Base-by-base conservation (phyloP, 306 rosid genomes). In the Cucurbita argyrosperma region DNA sequence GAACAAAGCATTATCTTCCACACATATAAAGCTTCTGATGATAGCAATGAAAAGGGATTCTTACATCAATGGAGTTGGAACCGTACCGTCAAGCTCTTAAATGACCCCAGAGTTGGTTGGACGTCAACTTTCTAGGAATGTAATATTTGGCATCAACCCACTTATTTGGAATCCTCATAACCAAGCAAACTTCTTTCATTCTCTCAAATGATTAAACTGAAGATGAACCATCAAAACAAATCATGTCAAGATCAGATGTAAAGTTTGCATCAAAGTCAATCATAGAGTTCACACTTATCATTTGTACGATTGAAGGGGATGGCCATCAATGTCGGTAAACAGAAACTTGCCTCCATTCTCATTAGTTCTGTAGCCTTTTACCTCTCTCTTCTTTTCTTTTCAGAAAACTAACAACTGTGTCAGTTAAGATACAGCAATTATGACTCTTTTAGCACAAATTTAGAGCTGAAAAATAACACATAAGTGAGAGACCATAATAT, bases 121-220 rank as follows among this genome's bases (percentile, higher is more conserved):
- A 68, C 13, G 74, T 68, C 74, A 68, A 47, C 74, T 26, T 68
- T 16, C 56, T 46, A 47, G 74, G 57, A 49, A 49, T 69, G 74
- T 69, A 69, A 49, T 49, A 49, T 69, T 69, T 49, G 58, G 74
- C 74, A 69, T 49, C 74, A 2, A 68, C 43, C 57, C 74, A 68
- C 57, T 19, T 8, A 57, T 47, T 62, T 68, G 74, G 74, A 68
- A 47, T 68, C 57, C 57, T 68, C 74, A 26, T 50, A 26, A 69
- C 74, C 74, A 69, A 47, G 43, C 23, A 26, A 47, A 69, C 21
- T 69, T 26, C 74, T 69, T 49, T 49, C 57, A 13, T 69, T 69
- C 57, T 69, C 54, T 69, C 74, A 51, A 69, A 66, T 45, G 72
- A 66, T 66, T 43, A 54, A 45, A 66, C 72, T 43, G 72, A 66